A percentile compares a stretch with the other conserved stretches of the same genome.
phyloP scores from a whole-genome alignment of 768 basidiomycete species.

The Collybia nuda region DNA sequence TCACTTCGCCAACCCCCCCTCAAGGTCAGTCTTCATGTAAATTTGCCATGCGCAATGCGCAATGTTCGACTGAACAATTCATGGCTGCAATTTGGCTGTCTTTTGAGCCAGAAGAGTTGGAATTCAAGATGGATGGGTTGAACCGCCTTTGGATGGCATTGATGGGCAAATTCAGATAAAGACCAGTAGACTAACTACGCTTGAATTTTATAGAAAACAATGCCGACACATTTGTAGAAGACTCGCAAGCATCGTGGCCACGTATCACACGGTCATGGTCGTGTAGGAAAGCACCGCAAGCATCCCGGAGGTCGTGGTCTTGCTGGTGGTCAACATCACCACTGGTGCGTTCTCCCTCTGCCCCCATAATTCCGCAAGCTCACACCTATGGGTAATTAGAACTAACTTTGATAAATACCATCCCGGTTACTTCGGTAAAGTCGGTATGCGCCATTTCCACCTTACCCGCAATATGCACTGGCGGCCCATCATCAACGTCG shows the following conservation, averaged over 20 bases:
- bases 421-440: slow-evolving; percentile 99
- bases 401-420: slow-evolving; percentile 99
- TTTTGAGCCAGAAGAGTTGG: slow-evolving; percentile 22
- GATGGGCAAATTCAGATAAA: slow-evolving; percentile 18
- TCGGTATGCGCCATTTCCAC: slow-evolving; percentile 99
- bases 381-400: slow-evolving; percentile 34
- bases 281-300: slow-evolving; percentile 99
- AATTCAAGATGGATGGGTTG: slow-evolving; percentile 39
- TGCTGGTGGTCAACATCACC: slow-evolving; percentile 99
- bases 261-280: slow-evolving; percentile 99
- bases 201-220: slow-evolving; percentile 40
- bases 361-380: background rate
- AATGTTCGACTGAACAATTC: slow-evolving; percentile 1
- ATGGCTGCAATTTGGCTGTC: slow-evolving; percentile 2
- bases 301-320: slow-evolving; percentile 99
- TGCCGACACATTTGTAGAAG: slow-evolving; percentile 96
- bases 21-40: slow-evolving; percentile 60
- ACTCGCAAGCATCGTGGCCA: slow-evolving; percentile 99
- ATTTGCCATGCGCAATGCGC: slow-evolving; percentile 7
- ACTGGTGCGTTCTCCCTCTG: slow-evolving; percentile 64
- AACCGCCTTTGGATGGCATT: slow-evolving; percentile 48
- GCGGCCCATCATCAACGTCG: slow-evolving; percentile 97
- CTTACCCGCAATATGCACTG: slow-evolving; percentile 87
- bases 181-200: slow-evolving; percentile 15
- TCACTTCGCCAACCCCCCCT: slow-evolving; percentile 50